Base-by-base conservation (phyloP, 177 flowering plant genomes). In the Tripterygium wilfordii region DNA sequence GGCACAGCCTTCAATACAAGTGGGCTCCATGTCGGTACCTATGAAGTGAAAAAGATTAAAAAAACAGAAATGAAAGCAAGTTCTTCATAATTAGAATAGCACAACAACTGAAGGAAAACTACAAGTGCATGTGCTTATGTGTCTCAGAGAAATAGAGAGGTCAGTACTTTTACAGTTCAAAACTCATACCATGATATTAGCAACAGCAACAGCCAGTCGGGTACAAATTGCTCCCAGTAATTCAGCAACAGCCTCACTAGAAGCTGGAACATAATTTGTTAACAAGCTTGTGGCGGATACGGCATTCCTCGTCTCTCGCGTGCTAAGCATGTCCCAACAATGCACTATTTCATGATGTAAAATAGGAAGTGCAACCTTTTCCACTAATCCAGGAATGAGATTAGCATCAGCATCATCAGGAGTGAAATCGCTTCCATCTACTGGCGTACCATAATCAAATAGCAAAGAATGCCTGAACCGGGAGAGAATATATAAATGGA, bases 251-350 rank as follows among this genome's bases (percentile, higher is more conserved):
- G 79, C 95, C 62, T 77, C 70, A 44, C 86, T 79, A 29, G 84
- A 63, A 52, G 77, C 64, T 50, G 82, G 72, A 36, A 86, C 77
- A 66, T 89, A 89, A 53, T 45, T 65, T 26, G 70, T 66, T 28
- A 94, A 65, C 77, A 89, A 53, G 48, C 62, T 67, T 41, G 83
- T 81, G 40, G 96, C 97, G 37, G 76, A 70, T 61, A 85, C 89
- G 21, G 88, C 97, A 72, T 78, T 80, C 43, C 50, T 79, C 2
- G 97, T 82, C 63, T 69, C 88, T 29, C 60, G 70, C 32, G 84
- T 74, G 51, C 99, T 94, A 26, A 89, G 79, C 57, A 85, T 70
- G 61, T 89, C 97, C 99, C 99, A 94, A 62, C 97, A 94, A 17
- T 72, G 75, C 28, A 69, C 71, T 49, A 94, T 69, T 52, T 94